Percentiles rank a stretch among this genome's conserved stretches.
Conservation (phyloP, 345 rosid species). For the Geranium brycei region DNA sequence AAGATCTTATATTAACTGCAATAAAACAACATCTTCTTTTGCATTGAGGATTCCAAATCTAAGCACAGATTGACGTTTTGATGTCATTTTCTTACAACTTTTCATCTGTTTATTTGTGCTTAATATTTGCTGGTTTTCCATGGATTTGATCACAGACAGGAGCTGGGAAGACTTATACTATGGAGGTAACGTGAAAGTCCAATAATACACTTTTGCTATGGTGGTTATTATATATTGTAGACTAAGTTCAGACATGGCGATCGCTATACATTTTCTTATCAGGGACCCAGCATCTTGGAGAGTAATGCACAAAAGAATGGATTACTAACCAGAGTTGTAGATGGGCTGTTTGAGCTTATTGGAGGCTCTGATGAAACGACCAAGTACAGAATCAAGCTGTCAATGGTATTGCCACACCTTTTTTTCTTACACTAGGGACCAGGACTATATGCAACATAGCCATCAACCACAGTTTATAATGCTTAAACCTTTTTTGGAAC, state of each 20-base stretch:
- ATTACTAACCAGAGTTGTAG: constrained; percentile 55
- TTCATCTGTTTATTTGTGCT: not conserved
- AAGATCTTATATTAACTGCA: no score
- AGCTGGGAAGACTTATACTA: constrained; percentile 82
- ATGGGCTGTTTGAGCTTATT: constrained; percentile 48
- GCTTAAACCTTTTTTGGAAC: constrained; percentile 7
- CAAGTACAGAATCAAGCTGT: constrained; percentile 46
- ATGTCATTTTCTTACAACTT: constrained; percentile 2
- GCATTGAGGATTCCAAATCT: no score
- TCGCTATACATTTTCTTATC: constrained; percentile 11
- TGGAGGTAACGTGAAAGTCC: constrained; percentile 43
- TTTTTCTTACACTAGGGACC: no score
- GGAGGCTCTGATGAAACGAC: constrained; percentile 30
- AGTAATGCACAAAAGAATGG: constrained; percentile 53
- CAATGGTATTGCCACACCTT: constrained; percentile 43
- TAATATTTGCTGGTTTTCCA: no score
- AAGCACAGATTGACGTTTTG: not conserved
- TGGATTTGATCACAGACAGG: constrained; percentile 52
- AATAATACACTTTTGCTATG: not conserved
- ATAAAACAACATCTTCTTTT: no score
- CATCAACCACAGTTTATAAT: not conserved
- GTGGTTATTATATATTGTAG: not conserved
- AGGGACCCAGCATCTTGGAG: constrained; percentile 57
- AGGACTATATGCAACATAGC: not conserved
- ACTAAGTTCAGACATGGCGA: constrained; percentile 3